Evolutionary conservation across 805 yeast genomes (phyloP).

Genomic region (Metschnikowia amazonensis): DNA sequence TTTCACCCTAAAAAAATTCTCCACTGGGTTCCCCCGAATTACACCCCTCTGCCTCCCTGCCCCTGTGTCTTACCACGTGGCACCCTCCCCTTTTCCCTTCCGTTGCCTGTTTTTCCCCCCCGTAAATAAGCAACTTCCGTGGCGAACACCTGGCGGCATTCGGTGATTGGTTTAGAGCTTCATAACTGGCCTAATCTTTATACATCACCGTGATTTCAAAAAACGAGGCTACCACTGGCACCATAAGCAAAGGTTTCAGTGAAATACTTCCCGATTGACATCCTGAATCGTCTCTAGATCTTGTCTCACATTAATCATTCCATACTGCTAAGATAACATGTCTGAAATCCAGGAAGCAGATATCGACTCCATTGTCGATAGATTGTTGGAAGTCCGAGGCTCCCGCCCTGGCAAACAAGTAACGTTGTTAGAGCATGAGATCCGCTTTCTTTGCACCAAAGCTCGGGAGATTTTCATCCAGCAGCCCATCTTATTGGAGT

Average conservation of each 20-base stretch:
- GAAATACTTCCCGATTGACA: not conserved
- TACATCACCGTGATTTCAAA: not conserved
- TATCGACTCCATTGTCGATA: conserved; percentile 93
- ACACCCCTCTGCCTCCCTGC: conserved; percentile 1
- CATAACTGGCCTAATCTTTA: not conserved
- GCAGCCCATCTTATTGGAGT: conserved; percentile 91
- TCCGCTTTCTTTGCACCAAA: conserved; percentile 91
- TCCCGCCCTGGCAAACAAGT: conserved; percentile 98
- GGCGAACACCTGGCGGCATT: conserved; percentile 6
- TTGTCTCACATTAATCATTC: not conserved
- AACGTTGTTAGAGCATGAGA: conserved; percentile 88
- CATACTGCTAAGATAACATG: conserved; percentile 19
- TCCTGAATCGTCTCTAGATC: conserved; percentile 3
- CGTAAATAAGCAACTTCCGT: conserved; percentile 10
- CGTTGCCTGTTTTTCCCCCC: conserved; percentile 4
- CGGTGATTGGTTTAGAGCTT: conserved; percentile 6
- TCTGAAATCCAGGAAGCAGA: conserved; percentile 69
- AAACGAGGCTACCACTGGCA: not conserved
- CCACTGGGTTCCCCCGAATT: conserved; percentile 8
- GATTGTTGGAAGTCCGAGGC: conserved; percentile 95
- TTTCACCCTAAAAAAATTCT: conserved; percentile 7
- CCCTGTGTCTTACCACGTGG: conserved; percentile 5
- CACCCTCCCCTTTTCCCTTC: conserved; percentile 6
- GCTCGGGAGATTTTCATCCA: conserved; percentile 97
- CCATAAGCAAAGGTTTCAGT: not conserved